Evolutionary conservation across 345 rosid genomes (phyloP).

Genomic region (Sisymbrium altissimum): DNA sequence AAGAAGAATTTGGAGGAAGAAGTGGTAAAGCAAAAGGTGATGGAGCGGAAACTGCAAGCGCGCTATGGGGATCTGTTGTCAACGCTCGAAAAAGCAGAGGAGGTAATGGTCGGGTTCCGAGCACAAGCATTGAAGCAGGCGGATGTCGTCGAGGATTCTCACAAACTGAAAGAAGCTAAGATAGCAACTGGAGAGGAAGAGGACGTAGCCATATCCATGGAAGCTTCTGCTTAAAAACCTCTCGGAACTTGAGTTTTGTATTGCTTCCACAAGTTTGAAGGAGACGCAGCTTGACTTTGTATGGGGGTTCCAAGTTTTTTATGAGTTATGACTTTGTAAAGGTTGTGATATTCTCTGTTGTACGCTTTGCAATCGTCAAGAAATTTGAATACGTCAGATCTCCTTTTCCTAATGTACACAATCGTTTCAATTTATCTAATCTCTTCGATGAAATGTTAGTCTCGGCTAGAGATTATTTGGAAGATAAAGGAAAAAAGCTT

Average conservation of each 20-base stretch:
- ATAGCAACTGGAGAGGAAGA: constrained; percentile 24
- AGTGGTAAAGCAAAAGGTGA: constrained; percentile 89
- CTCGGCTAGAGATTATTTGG: not conserved
- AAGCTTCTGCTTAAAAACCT: constrained; percentile 21
- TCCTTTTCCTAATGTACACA: not conserved
- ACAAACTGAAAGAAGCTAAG: constrained; percentile 26
- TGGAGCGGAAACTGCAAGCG: constrained; percentile 65
- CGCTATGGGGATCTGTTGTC: constrained; percentile 65
- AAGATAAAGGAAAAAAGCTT: not conserved
- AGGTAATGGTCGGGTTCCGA: constrained; percentile 41
- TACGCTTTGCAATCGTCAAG: constrained; percentile 9
- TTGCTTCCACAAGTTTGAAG: constrained; percentile 21
- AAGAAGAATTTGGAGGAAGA: constrained; percentile 78
- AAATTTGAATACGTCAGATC: constrained; percentile 11
- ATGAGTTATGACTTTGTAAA: constrained; percentile 25
- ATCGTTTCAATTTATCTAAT: not conserved
- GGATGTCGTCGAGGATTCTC: constrained; percentile 30
- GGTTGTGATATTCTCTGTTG: constrained; percentile 11
- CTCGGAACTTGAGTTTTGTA: constrained; percentile 24
- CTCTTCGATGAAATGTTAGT: not conserved
- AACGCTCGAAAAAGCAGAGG: constrained; percentile 58
- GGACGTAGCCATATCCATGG: constrained; percentile 27
- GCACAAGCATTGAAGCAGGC: constrained; percentile 53
- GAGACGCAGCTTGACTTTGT: constrained; percentile 20
- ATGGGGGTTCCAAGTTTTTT: constrained; percentile 8